Percentiles rank a stretch among this genome's conserved stretches.
Conservation (phyloP, 2,329 filamentous ascomycete genomes). For the Pseudopithomyces chartarum region DNA sequence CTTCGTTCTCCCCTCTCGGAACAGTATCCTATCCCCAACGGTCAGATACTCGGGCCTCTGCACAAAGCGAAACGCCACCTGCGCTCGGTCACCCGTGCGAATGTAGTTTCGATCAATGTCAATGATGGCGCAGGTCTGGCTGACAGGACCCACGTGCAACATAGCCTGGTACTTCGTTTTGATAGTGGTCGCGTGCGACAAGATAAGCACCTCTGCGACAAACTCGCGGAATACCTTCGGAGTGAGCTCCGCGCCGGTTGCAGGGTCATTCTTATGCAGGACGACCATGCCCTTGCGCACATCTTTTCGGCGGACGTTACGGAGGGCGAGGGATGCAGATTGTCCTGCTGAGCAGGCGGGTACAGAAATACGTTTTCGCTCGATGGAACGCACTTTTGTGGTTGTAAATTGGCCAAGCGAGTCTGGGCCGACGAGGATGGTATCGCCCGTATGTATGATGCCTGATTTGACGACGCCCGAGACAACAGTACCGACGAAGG, state of each 20-base stretch:
- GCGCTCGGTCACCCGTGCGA: slow-evolving; percentile 89
- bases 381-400: slow-evolving; percentile 88
- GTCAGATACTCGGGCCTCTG: slow-evolving; percentile 92
- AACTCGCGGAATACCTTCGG: slow-evolving; percentile 61
- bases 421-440: slow-evolving; percentile 86
- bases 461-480: slow-evolving; percentile 86
- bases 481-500: slow-evolving; percentile 94
- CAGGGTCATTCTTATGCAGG: slow-evolving; percentile 67
- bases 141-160: slow-evolving; percentile 93
- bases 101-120: slow-evolving; percentile 97
- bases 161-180: slow-evolving; percentile 97
- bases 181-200: slow-evolving; percentile 96
- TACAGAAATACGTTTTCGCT: slow-evolving; percentile 89
- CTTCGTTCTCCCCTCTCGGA: slow-evolving; percentile 93
- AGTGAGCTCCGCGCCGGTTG: slow-evolving; percentile 38
- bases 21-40: slow-evolving; percentile 86
- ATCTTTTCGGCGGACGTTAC: slow-evolving; percentile 85
- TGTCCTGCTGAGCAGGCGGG: slow-evolving; percentile 89
- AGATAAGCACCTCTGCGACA: slow-evolving; percentile 80
- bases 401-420: slow-evolving; percentile 85
- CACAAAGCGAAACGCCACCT: slow-evolving; percentile 92
- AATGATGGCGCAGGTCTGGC: slow-evolving; percentile 95
- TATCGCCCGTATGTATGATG: slow-evolving; percentile 88
- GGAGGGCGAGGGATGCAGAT: slow-evolving; percentile 88
- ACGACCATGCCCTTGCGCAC: slow-evolving; percentile 99